phyloP scores from a whole-genome alignment of 257 asterid genomes.

The Nicotiana sylvestris region DNA sequence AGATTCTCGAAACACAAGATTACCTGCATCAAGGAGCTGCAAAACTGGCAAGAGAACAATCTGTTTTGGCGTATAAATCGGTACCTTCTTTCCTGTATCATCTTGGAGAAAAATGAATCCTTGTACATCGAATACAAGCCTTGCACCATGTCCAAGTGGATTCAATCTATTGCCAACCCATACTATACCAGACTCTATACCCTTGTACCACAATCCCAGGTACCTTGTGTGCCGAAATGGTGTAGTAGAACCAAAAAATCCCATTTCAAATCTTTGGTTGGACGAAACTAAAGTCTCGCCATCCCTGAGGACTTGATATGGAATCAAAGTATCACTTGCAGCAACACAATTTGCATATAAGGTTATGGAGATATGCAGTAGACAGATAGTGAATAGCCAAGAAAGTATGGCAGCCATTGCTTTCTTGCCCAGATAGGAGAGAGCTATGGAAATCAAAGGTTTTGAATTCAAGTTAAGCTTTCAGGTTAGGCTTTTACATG shows the following conservation, averaged over 20 bases:
- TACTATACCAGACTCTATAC: background rate
- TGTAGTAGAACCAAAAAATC: conserved; percentile 13
- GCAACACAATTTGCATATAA: background rate
- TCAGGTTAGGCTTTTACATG: background rate
- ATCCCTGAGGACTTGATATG: conserved; percentile 17
- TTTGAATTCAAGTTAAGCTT: background rate
- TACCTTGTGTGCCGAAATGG: background rate
- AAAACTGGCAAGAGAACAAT: conserved; percentile 7
- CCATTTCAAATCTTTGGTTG: conserved; percentile 24
- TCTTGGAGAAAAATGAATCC: conserved; percentile 20
- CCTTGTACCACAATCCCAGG: conserved; percentile 24
- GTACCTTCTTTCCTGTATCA: background rate
- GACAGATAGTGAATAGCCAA: background rate
- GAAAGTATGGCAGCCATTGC: background rate
- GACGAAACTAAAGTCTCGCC: conserved; percentile 22
- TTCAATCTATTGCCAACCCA: conserved; percentile 38
- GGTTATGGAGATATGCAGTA: background rate
- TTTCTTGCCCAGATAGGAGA: background rate
- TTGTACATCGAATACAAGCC: background rate
- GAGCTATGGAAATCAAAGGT: background rate
- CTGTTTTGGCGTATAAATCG: background rate
- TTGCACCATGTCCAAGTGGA: conserved; percentile 17
- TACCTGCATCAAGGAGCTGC: conserved; percentile 40
- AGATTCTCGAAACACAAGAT: conserved; percentile 20
- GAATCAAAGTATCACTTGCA: conserved; percentile 20